A percentile compares a stretch with the other conserved stretches of the same genome.
Evolutionary conservation across 2,329 filamentous ascomycete genomes (phyloP).

Genomic region (Laburnicola sp.): DNA sequence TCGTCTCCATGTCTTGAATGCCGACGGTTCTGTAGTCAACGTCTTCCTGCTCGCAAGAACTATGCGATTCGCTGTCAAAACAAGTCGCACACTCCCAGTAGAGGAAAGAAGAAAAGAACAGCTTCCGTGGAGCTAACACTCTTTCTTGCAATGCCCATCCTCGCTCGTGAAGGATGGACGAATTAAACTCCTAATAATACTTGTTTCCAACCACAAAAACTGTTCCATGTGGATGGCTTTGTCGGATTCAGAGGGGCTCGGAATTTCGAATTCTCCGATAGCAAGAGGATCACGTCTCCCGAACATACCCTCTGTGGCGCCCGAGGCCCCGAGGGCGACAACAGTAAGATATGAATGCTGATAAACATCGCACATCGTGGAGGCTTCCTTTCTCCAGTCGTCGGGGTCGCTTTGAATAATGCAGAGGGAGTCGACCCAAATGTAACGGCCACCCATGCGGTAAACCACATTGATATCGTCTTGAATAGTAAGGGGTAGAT

Average conservation of each 20-base stretch:
- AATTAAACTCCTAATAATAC: too few relatives aligned
- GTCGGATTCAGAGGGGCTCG: not conserved
- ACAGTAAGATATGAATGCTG: not conserved
- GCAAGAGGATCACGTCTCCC: not conserved
- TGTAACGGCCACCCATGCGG: not conserved
- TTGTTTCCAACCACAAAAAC: too few relatives aligned
- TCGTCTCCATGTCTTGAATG: not conserved
- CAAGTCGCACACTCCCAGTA: not conserved
- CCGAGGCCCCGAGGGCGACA: not conserved
- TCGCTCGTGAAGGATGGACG: not conserved
- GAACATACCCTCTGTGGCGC: constrained; percentile 1
- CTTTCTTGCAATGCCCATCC: constrained; percentile 3
- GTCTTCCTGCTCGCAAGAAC: too few relatives aligned
- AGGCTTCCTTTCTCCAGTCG: not conserved
- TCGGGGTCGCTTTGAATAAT: not conserved
- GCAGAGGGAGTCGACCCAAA: not conserved
- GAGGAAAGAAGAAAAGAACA: not conserved
- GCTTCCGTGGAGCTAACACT: not conserved
- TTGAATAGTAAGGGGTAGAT: not conserved
- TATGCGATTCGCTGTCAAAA: not conserved
- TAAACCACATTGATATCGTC: not conserved
- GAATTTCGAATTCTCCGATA: not conserved
- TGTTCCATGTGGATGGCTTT: too few relatives aligned
- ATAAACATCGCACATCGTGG: not conserved
- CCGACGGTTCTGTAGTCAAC: not conserved